Conservation (phyloP, 179 eudicot species). For the Dionaea muscipula region DNA sequence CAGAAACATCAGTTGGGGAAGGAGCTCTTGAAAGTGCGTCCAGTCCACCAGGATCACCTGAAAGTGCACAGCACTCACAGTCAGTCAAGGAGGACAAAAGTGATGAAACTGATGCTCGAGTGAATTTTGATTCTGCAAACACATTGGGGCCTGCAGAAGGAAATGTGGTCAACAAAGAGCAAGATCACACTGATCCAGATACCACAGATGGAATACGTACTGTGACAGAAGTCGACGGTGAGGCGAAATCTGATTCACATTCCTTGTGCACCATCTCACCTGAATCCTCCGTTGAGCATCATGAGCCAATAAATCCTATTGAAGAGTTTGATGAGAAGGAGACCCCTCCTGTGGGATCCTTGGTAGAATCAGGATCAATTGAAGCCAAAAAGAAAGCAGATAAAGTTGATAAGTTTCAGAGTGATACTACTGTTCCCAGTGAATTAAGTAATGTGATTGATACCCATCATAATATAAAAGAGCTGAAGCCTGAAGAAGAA, state of each 20-base stretch:
- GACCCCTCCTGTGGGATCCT: constrained; percentile 18
- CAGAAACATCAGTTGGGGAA: constrained; percentile 11
- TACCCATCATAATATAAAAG: constrained; percentile 17
- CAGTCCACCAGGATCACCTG: constrained; percentile 27
- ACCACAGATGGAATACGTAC: constrained; percentile 19
- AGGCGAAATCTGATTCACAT: constrained; percentile 23
- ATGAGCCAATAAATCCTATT: constrained; percentile 20
- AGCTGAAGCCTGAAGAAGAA: constrained; percentile 31
- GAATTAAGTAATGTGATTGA: constrained; percentile 22
- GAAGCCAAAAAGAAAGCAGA: constrained; percentile 25
- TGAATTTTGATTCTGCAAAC: constrained; percentile 18
- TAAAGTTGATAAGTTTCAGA: constrained; percentile 20
- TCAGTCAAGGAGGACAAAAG: constrained; percentile 25
- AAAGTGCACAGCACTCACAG: constrained; percentile 20
- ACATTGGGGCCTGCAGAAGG: constrained; percentile 19
- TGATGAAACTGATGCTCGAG: constrained; percentile 21
- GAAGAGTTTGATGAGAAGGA: constrained; percentile 21
- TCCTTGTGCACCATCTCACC: constrained; percentile 15
- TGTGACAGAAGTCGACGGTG: constrained; percentile 11
- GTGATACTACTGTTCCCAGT: constrained; percentile 10
- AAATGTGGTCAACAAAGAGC: constrained; percentile 21
- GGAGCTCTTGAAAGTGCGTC: constrained; percentile 18
- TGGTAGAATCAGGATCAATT: constrained; percentile 19
- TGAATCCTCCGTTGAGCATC: constrained; percentile 16
- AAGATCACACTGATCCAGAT: constrained; percentile 7